A percentile compares a stretch with the other conserved stretches of the same genome.
Evolutionary conservation across 192 early-diverging fungal genomes (phyloP).

Genomic region (Umbelopsis ramanniana): DNA sequence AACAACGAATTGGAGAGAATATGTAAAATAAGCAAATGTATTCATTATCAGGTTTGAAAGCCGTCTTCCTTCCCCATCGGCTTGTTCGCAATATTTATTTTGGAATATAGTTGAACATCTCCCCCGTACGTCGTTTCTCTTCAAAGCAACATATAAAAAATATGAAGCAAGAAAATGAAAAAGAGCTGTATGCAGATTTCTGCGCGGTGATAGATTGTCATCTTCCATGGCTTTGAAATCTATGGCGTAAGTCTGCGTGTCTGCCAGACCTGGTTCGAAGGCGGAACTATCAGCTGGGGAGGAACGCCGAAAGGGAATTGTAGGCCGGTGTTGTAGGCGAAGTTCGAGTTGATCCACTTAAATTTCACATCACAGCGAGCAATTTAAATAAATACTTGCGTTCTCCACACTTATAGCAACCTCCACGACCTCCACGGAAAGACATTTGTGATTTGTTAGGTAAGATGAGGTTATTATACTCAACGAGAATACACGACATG

Average conservation of each 20-base stretch:
- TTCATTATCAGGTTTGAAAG: conserved; percentile 4
- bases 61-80: conserved; percentile 5
- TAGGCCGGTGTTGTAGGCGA: neutral
- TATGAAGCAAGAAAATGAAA: conserved; percentile 16
- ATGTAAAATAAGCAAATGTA: conserved; percentile 25
- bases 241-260: conserved; percentile 8
- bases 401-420: conserved; percentile 48
- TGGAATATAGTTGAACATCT: conserved; percentile 17
- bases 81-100: conserved; percentile 22
- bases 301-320: conserved; percentile 6
- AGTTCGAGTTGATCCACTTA: neutral
- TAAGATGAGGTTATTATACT: conserved; percentile 18
- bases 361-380: neutral
- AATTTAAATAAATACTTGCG: conserved; percentile 30
- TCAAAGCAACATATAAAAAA: conserved; percentile 23
- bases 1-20: conserved; percentile 21
- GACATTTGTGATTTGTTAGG: conserved; percentile 31
- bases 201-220: neutral
- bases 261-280: neutral
- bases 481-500: conserved; percentile 15
- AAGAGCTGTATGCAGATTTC: neutral
- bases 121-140: conserved; percentile 22
- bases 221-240: neutral
- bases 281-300: neutral
- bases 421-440: conserved; percentile 38